Percentiles rank a stretch among this genome's conserved stretches.
phyloP scores from a whole-genome alignment of 345 rosid genomes.

The Moricandia arvensis region DNA sequence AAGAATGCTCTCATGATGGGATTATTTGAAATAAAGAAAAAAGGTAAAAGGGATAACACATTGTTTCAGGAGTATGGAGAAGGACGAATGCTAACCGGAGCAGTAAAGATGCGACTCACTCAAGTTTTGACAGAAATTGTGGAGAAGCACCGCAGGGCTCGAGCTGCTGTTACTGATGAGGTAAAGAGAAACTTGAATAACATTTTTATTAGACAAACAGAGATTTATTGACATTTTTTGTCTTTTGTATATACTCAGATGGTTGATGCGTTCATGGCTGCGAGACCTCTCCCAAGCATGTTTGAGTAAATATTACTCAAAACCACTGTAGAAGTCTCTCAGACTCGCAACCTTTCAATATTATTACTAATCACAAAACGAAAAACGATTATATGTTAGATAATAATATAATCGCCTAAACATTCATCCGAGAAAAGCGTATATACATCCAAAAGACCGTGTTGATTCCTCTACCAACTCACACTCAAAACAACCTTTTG shows the following conservation, averaged over 20 bases:
- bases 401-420: too few relatives aligned
- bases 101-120: conserved; percentile 69
- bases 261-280: conserved; percentile 94
- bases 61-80: conserved; percentile 70
- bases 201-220: not conserved
- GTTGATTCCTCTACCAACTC: too few relatives aligned
- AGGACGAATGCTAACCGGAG: conserved; percentile 81
- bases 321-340: not conserved
- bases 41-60: not conserved
- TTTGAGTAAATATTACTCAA: conserved; percentile 40
- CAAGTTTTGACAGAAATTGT: conserved; percentile 72
- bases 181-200: conserved; percentile 35
- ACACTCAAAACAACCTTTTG: too few relatives aligned
- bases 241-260: conserved; percentile 45
- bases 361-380: too few relatives aligned
- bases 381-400: too few relatives aligned
- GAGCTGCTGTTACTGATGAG: conserved; percentile 84
- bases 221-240: not conserved
- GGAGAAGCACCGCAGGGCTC: conserved; percentile 74
- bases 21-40: too few relatives aligned
- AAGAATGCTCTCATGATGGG: not conserved
- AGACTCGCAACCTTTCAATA: too few relatives aligned
- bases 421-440: too few relatives aligned
- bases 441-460: too few relatives aligned
- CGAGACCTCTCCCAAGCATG: conserved; percentile 85